Conservation (phyloP, 1,284 basidiomycete genomes). For the Porodaedalea pini region DNA sequence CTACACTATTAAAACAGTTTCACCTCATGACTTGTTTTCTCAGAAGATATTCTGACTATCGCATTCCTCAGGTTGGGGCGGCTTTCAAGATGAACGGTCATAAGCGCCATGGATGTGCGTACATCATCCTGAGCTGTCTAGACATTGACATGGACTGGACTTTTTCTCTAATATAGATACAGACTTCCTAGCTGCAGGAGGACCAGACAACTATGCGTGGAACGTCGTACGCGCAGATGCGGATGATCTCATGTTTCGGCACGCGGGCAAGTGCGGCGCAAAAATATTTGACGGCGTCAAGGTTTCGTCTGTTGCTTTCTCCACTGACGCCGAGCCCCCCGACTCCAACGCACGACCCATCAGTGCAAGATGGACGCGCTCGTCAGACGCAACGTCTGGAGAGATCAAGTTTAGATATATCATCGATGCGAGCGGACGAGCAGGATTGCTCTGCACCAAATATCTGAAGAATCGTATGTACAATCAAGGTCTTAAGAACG, state of each 20-base stretch:
- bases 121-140: conserved; percentile 24
- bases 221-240: conserved; percentile 69
- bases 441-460: conserved; percentile 9
- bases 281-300: conserved; percentile 51
- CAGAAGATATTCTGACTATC: too few relatives aligned
- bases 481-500: conserved; percentile 65
- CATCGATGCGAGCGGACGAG: conserved; percentile 16
- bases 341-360: not conserved
- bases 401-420: conserved; percentile 14
- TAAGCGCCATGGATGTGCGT: conserved; percentile 63
- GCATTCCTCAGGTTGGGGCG: conserved; percentile 42
- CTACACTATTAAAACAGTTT: too few relatives aligned
- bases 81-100: conserved; percentile 58
- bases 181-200: conserved; percentile 53
- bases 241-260: conserved; percentile 57
- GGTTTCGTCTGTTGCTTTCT: conserved; percentile 31
- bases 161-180: conserved; percentile 48
- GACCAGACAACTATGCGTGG: conserved; percentile 56
- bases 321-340: not conserved
- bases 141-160: conserved; percentile 32
- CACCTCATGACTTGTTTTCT: too few relatives aligned
- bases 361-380: conserved; percentile 4
- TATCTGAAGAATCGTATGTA: conserved; percentile 60
- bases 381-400: not conserved
- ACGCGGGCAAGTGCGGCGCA: conserved; percentile 52